A percentile compares a stretch with the other conserved stretches of the same genome.
Evolutionary conservation across 208 protist species (phyloP).

Genomic region (Acanthamoeba polyphaga): DNA sequence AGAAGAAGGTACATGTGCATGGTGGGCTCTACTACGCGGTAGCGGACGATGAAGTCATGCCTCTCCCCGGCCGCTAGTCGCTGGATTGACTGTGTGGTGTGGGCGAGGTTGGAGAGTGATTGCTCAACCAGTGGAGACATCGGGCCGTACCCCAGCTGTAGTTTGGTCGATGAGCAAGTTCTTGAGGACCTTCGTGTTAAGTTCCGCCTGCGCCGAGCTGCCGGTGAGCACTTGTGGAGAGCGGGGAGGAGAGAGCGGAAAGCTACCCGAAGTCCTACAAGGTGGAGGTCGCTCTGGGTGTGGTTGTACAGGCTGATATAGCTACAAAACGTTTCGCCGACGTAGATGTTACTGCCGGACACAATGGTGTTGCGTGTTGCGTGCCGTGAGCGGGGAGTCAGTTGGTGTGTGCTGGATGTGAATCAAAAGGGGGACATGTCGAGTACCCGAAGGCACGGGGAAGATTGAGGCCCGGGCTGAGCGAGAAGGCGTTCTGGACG

Average conservation of each 20-base stretch:
- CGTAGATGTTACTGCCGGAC: conserved; percentile 22
- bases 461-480: conserved; percentile 52
- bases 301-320: conserved; percentile 63
- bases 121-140: not conserved
- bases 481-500: conserved; percentile 15
- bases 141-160: not conserved
- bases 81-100: not conserved
- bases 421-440: too few relatives aligned
- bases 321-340: conserved; percentile 31
- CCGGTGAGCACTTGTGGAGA: not conserved
- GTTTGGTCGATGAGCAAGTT: conserved; percentile 33
- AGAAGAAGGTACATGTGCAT: conserved; percentile 30
- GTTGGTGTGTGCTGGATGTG: too few relatives aligned
- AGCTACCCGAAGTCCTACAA: not conserved
- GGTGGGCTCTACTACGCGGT: conserved; percentile 31
- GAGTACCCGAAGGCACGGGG: conserved; percentile 34
- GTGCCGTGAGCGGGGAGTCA: not conserved
- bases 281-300: conserved; percentile 2
- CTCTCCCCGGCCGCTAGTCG: conserved; percentile 13
- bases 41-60: conserved; percentile 45
- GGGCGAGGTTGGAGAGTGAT: not conserved
- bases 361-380: too few relatives aligned
- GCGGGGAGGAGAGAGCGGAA: not conserved
- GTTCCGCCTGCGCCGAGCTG: not conserved
- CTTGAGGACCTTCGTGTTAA: conserved; percentile 50